phyloP scores from a whole-genome alignment of 1,284 basidiomycete genomes.

The Cryptococcus sp. region DNA sequence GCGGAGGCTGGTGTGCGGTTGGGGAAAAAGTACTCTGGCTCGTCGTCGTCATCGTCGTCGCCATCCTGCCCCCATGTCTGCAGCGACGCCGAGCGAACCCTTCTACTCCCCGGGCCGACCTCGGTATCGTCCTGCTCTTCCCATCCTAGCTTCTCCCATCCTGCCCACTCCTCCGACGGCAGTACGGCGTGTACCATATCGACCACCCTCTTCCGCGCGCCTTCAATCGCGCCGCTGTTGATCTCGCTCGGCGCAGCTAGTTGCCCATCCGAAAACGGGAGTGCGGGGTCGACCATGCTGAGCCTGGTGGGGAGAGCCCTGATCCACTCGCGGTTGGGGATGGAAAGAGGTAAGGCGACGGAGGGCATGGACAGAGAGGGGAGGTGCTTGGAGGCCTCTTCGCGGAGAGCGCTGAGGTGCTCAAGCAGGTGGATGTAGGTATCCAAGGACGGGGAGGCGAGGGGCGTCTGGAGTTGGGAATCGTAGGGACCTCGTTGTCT shows the following conservation, averaged over 20 bases:
- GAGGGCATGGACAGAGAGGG: conserved; percentile 10
- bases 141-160: conserved; percentile 50
- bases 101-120: conserved; percentile 13
- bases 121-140: conserved; percentile 37
- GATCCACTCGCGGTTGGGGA: conserved; percentile 37
- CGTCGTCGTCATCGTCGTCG: conserved; percentile 14
- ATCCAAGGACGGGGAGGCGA: conserved; percentile 3
- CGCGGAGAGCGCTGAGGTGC: conserved; percentile 41
- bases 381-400: conserved; percentile 43
- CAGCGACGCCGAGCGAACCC: conserved; percentile 6
- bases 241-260: not conserved
- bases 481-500: not conserved
- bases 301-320: conserved; percentile 33
- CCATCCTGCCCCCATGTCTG: not conserved
- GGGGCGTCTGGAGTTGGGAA: not conserved
- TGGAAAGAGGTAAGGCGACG: conserved; percentile 10
- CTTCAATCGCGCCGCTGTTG: conserved; percentile 21
- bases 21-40: conserved; percentile 52
- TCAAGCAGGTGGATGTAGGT: conserved; percentile 26
- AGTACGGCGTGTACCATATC: conserved; percentile 40
- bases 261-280: conserved; percentile 1
- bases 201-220: conserved; percentile 37
- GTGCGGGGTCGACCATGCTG: conserved; percentile 30
- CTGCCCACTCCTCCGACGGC: conserved; percentile 49
- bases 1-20: conserved; percentile 50